phyloP scores from a whole-genome alignment of 495 filamentous ascomycete species.

The Lindgomyces ingoldianus region DNA sequence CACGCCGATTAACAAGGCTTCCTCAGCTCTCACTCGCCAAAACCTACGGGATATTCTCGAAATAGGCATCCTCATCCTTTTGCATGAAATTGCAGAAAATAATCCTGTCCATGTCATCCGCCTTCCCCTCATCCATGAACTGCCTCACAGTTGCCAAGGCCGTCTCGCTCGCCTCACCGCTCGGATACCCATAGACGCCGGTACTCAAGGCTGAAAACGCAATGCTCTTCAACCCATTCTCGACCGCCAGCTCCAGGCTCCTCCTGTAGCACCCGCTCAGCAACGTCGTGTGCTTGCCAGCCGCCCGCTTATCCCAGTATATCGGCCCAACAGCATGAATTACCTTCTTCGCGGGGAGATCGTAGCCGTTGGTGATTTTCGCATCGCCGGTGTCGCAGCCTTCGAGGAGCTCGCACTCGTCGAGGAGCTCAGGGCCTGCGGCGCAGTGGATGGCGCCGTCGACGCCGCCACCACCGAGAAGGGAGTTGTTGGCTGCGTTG shows the following conservation, averaged over 20 bases:
- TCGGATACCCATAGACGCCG: constrained; percentile 88
- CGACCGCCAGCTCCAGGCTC: constrained; percentile 71
- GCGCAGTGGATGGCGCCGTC: constrained; percentile 72
- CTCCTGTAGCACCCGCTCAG: constrained; percentile 72
- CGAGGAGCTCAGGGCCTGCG: constrained; percentile 68
- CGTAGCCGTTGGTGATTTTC: constrained; percentile 79
- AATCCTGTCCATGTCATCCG: constrained; percentile 63
- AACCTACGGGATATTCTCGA: constrained; percentile 68
- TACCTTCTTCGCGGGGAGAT: constrained; percentile 71
- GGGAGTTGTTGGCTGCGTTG: constrained; percentile 81
- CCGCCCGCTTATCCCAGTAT: constrained; percentile 53
- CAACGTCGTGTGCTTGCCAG: constrained; percentile 50
- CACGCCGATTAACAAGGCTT: background rate
- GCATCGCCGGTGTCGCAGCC: constrained; percentile 79
- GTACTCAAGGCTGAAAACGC: constrained; percentile 86
- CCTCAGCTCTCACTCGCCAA: background rate
- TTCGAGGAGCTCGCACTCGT: constrained; percentile 66
- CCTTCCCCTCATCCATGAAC: constrained; percentile 65
- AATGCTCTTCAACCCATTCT: constrained; percentile 65
- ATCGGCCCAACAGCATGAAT: constrained; percentile 91
- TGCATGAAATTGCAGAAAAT: constrained; percentile 78
- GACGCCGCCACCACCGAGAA: constrained; percentile 85
- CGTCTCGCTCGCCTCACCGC: constrained; percentile 63
- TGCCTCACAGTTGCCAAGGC: constrained; percentile 68
- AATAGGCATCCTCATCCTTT: constrained; percentile 76